Base-by-base conservation (phyloP, 768 basidiomycete genomes). In the Boletus tomentosulus region DNA sequence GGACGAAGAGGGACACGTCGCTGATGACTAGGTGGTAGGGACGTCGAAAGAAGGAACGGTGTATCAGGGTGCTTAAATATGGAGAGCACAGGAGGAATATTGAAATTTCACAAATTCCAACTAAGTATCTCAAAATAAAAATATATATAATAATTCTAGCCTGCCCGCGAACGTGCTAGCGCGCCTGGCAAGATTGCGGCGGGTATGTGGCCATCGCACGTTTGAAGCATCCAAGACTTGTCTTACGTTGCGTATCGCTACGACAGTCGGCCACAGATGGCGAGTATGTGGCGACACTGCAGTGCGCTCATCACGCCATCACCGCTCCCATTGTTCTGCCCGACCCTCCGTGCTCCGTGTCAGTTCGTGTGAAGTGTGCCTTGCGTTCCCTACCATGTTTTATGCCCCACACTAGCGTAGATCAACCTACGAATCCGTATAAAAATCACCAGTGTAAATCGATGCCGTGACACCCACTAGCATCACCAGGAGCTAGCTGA, bases 11-110 rank as follows among this genome's bases (percentile, higher is more conserved):
- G 44, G 46, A 44, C 6, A 55, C 30, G 50, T 37, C 45, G 60
- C 15, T 12, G 54, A 19, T 6, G 55, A 52, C 51, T 58, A 54
- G 34, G 50, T 44, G 37, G 52, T 37, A 31, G 50, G 51, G 64
- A 56, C 50, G 66, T 53, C 57, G 58, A 45, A 30, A 58, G 60
- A 61, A 57, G 57, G 57, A 37, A 57, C n/a, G 61, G 44, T 46
- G 50, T 31, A 56, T 50, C 43, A 46, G 52, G 15, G 57, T 46
- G 62, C 62, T 70, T 70, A 70, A 71, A 70, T 70, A 70, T 64
- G 64, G 66, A 57, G 58, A 58, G 68, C 70, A 71, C 70, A 68
- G 68, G 68, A 70, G 66, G 62, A 70, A 70, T 66, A 65, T 45
- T 51, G 65, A 71, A 69, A 70, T 66, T 58, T 68, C 65, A 59